Evolutionary conservation across 1,284 basidiomycete genomes (phyloP), one percentile per base, ranked within the genome.

Genomic region (Clitocybe nebularis): DNA sequence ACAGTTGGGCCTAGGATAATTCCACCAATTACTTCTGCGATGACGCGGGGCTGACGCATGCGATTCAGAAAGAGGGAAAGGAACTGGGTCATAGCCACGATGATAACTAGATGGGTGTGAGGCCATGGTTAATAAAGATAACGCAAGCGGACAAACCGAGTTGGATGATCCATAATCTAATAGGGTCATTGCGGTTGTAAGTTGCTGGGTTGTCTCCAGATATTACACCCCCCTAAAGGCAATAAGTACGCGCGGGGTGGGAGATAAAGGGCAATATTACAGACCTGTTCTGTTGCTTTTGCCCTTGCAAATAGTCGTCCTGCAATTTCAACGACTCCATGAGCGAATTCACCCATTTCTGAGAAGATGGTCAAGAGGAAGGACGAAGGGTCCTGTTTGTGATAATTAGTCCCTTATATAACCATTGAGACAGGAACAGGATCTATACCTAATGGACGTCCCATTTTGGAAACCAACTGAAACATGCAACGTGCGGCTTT

Each of bases 1-100:
- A 87, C 79, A 1, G 84, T 81, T 1, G 88, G 84, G 8, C 85
- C 85, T 11, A 92, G 75, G 23, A 93, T 56, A 54, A 94, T 80
- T 28, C 90, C 91, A 2, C 81, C 87, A 46, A 93, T 84, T 53
- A 94, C 84, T 62, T 94, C 91, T 44, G 90, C 84, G 45, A 93
- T 92, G 54, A 94, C 91, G 36, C 82, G 74, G 3, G 91, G 91
- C 61, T 94, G 90, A 32, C 83, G 79, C 44, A 93, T 78, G 39
- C 75, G 81, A 21, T 67, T 60, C 21, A 92, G 72, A 38, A 72
- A 52, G 38, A 84, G 64, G 1, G 79, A 74, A 9, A 93, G 76
- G 4, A 85, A 54, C 55, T 90, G 86, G 37, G 81, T 84, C 67
- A 90, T 79, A 37, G 67, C 64, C 49, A 93, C 75, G 67, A 92